Evolutionary conservation across 1,284 basidiomycete genomes (phyloP).

Genomic region (Rhodofomes roseus): DNA sequence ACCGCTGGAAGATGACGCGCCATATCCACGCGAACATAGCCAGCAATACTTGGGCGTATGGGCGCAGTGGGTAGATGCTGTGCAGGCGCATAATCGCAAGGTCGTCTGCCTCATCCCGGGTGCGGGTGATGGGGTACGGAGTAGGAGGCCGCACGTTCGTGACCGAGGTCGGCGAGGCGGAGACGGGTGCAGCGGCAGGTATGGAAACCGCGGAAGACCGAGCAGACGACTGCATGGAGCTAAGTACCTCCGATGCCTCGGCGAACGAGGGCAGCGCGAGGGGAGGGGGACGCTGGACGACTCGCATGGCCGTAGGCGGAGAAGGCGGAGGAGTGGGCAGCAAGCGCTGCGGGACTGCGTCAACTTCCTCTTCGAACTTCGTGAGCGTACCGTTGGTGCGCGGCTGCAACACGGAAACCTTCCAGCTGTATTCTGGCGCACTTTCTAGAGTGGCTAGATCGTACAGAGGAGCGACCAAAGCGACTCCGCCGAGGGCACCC

Average conservation of each 20-base stretch:
- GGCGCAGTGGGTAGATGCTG: background rate
- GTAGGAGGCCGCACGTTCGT: background rate
- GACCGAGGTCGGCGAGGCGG: background rate
- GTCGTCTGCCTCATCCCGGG: background rate
- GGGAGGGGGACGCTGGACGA: background rate
- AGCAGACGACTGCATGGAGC: background rate
- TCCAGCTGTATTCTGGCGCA: constrained; percentile 1
- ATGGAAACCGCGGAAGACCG: background rate
- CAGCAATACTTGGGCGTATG: background rate
- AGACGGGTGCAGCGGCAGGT: background rate
- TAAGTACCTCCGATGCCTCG: background rate
- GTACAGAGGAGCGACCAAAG: constrained; percentile 14
- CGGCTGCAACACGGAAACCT: constrained; percentile 1
- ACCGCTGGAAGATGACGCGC: constrained; percentile 2
- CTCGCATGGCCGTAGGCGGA: constrained; percentile 10
- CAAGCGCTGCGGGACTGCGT: background rate
- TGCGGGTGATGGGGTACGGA: background rate
- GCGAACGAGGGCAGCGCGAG: background rate
- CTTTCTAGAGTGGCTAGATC: constrained; percentile 4
- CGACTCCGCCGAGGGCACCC: constrained; percentile 12
- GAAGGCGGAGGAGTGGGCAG: constrained; percentile 22
- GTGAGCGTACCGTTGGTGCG: background rate
- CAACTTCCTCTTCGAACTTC: background rate
- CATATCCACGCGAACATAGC: constrained; percentile 5
- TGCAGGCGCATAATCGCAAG: background rate